Percentiles rank a stretch among this genome's conserved stretches.
Conservation (phyloP, 2,329 filamentous ascomycete genomes). For the Samsoniella hepiali region DNA sequence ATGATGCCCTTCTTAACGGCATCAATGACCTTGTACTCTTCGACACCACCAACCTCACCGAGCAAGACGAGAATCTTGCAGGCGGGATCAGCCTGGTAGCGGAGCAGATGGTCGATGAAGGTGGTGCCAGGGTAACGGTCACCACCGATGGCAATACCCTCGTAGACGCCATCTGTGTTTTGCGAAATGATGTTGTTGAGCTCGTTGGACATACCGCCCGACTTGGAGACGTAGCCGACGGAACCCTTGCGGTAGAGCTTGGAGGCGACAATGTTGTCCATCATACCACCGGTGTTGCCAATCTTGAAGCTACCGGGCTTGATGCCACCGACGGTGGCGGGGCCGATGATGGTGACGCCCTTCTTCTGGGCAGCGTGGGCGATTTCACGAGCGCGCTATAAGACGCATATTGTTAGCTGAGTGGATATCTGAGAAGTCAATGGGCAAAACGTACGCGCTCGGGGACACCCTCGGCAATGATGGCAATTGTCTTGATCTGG, state of each 20-base stretch:
- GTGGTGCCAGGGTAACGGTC: constrained; percentile 98
- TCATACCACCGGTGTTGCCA: constrained; percentile 99
- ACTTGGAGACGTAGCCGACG: constrained; percentile 99
- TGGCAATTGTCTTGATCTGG: constrained; percentile 97
- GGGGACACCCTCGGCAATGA: constrained; percentile 98
- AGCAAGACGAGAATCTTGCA: constrained; percentile 97
- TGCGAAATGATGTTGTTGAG: constrained; percentile 99
- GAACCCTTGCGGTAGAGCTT: constrained; percentile 99
- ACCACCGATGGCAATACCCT: constrained; percentile 99
- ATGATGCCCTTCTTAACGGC: constrained; percentile 92
- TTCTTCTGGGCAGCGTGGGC: constrained; percentile 96
- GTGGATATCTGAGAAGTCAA: neutral
- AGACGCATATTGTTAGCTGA: constrained; percentile 22
- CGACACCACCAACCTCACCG: constrained; percentile 97
- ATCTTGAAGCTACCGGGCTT: constrained; percentile 99
- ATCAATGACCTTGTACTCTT: constrained; percentile 99
- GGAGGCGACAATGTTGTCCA: constrained; percentile 99
- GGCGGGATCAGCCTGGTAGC: constrained; percentile 93
- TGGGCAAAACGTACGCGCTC: constrained; percentile 68
- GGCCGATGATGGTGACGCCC: constrained; percentile 97
- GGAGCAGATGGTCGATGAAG: constrained; percentile 96
- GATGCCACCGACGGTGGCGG: constrained; percentile 97
- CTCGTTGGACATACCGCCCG: constrained; percentile 99
- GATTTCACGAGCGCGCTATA: constrained; percentile 91
- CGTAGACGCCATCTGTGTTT: constrained; percentile 95